phyloP scores from a whole-genome alignment of 768 basidiomycete genomes.

The Pisolithus albus region DNA sequence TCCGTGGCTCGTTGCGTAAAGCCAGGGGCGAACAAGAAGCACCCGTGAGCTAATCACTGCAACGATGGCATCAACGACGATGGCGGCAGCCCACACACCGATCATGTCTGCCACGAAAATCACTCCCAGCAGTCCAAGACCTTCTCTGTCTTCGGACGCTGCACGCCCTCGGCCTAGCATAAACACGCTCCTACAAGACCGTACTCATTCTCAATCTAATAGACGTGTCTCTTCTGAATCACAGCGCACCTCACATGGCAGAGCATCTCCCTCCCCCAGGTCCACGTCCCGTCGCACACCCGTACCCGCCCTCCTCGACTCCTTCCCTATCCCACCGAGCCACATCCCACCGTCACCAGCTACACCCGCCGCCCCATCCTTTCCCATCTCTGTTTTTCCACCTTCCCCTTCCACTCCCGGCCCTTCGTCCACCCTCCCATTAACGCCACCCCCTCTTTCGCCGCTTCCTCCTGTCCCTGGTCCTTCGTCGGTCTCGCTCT shows the following conservation, averaged over 20 bases:
- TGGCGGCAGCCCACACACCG: not conserved
- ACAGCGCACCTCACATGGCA: conserved; percentile 11
- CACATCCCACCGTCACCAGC: conserved; percentile 24
- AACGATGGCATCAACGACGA: not conserved
- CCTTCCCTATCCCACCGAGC: conserved; percentile 32
- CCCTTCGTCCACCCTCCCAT: conserved; percentile 43
- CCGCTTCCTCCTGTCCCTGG: conserved; percentile 66
- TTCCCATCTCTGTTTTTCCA: too few relatives aligned
- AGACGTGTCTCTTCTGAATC: conserved; percentile 24
- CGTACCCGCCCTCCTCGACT: conserved; percentile 31
- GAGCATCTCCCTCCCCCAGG: conserved; percentile 20
- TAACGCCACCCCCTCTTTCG: conserved; percentile 46
- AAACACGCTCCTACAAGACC: not conserved
- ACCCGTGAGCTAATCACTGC: too few relatives aligned
- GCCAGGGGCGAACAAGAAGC: too few relatives aligned
- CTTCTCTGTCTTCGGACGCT: not conserved
- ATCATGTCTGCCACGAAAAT: not conserved
- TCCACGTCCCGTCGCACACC: conserved; percentile 23
- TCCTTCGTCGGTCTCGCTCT: conserved; percentile 47
- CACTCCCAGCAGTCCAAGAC: not conserved
- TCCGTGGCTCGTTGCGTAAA: too few relatives aligned
- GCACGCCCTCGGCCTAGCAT: not conserved
- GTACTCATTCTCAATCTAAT: not conserved
- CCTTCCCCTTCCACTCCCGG: too few relatives aligned
- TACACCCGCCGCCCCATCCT: conserved; percentile 10